Percentiles rank a stretch among this genome's conserved stretches.
Conservation (phyloP, 768 basidiomycete species). For the Leccinum disarticulatum region DNA sequence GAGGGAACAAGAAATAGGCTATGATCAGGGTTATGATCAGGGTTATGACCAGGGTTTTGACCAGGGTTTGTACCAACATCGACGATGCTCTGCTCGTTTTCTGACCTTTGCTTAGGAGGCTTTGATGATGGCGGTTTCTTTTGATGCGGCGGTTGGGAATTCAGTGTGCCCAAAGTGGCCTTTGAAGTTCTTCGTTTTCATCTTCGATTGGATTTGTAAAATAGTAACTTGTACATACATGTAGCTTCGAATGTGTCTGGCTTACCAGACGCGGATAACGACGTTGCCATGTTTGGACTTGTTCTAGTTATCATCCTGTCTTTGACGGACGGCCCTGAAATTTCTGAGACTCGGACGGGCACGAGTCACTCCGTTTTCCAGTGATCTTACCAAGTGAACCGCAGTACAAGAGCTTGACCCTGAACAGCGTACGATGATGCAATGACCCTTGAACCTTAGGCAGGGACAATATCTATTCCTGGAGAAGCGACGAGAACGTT, state of each 20-base stretch:
- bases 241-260: background rate
- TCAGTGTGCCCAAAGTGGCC: background rate
- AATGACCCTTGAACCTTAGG: background rate
- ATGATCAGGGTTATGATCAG: constrained; percentile 33
- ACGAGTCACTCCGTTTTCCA: background rate
- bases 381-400: background rate
- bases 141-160: constrained; percentile 11
- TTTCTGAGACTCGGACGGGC: background rate
- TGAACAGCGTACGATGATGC: background rate
- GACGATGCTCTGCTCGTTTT: background rate
- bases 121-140: constrained; percentile 14
- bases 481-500: background rate
- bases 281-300: background rate
- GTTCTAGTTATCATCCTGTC: background rate
- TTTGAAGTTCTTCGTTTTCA: background rate
- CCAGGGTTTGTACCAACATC: constrained; percentile 30
- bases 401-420: background rate
- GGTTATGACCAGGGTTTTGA: constrained; percentile 40
- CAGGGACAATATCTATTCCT: background rate
- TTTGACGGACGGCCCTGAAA: background rate
- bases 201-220: constrained; percentile 19
- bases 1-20: constrained; percentile 31
- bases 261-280: background rate
- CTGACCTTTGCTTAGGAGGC: constrained; percentile 27
- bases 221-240: constrained; percentile 1